Percentiles rank a stretch among this genome's conserved stretches.
Conservation (phyloP, 2,329 filamentous ascomycete genomes). For the Phyllachora maydis region DNA sequence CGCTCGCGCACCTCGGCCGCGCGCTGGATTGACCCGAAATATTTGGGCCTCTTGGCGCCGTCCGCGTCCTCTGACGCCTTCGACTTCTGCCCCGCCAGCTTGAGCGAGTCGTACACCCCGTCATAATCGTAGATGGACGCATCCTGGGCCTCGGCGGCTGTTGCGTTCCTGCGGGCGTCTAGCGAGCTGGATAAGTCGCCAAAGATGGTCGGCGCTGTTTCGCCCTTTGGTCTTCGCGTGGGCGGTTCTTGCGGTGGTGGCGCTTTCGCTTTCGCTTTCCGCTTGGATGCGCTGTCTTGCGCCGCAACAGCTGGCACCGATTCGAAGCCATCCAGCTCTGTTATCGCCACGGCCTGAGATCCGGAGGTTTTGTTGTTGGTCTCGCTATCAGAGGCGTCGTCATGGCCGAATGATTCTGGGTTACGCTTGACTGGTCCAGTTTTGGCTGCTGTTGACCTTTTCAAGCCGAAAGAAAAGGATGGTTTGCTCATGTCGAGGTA, state of each 20-base stretch:
- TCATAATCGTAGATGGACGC: constrained; percentile 74
- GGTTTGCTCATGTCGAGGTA: constrained; percentile 23
- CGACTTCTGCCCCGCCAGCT: no score
- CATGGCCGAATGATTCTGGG: constrained; percentile 35
- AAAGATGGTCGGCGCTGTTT: constrained; percentile 22
- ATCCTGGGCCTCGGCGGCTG: constrained; percentile 46
- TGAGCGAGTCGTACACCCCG: constrained; percentile 57
- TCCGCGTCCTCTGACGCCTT: constrained; percentile 24
- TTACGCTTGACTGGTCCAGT: constrained; percentile 27
- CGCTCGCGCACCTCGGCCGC: constrained; percentile 60
- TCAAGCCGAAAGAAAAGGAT: constrained; percentile 33
- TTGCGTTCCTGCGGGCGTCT: constrained; percentile 39
- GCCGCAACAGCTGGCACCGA: no score
- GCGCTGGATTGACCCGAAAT: constrained; percentile 55
- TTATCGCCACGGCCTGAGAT: constrained; percentile 34
- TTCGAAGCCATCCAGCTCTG: constrained; percentile 33
- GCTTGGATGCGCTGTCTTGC: constrained; percentile 1
- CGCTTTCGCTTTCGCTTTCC: constrained; percentile 13
- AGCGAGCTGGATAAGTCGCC: constrained; percentile 47
- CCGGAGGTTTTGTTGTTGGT: constrained; percentile 10
- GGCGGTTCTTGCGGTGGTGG: constrained; percentile 17
- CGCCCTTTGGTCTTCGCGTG: constrained; percentile 20
- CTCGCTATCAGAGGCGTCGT: constrained; percentile 31
- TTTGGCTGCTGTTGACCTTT: constrained; percentile 31
- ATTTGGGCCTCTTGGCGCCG: constrained; percentile 47